Percentiles rank a stretch among this genome's conserved stretches.
These are phyloP conservation scores for Neovahlkampfia damariscottae DNA, from an alignment of 78 protist species.

Conservation along the genomic window DNA sequence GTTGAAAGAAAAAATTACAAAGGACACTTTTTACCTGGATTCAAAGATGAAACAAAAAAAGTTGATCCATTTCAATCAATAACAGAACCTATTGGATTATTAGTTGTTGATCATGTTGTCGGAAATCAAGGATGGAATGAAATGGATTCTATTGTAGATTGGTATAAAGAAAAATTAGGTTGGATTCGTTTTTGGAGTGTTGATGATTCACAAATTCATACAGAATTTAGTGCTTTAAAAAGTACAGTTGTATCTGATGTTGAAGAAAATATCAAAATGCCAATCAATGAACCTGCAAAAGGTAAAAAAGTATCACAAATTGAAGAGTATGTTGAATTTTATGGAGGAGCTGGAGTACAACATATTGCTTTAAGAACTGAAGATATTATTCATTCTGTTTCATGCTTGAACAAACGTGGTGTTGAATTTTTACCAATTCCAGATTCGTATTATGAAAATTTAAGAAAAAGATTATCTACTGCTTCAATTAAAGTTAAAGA, in stretches of 20 bases:
- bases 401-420: conserved; percentile 49
- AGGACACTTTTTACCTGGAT: conserved; percentile 66
- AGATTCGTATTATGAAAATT: conserved; percentile 43
- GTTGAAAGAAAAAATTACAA: conserved; percentile 55
- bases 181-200: conserved; percentile 85
- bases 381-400: conserved; percentile 47
- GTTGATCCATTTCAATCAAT: not conserved
- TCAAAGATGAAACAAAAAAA: not conserved
- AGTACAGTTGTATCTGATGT: conserved; percentile 68
- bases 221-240: conserved; percentile 56
- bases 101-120: conserved; percentile 10
- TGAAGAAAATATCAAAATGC: conserved; percentile 58
- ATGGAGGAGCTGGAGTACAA: conserved; percentile 87
- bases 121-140: not conserved
- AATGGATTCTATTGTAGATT: not conserved
- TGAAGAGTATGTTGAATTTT: conserved; percentile 79
- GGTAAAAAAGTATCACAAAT: conserved; percentile 65
- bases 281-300: conserved; percentile 86
- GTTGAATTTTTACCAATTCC: conserved; percentile 69
- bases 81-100: not conserved
- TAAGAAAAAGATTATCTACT: conserved; percentile 22
- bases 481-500: conserved; percentile 30
- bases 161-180: conserved; percentile 35
- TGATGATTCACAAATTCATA: conserved; percentile 75
- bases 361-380: conserved; percentile 67